Base-by-base conservation (phyloP, 176 grass and related monocot species). In the Leersia perrieri region DNA sequence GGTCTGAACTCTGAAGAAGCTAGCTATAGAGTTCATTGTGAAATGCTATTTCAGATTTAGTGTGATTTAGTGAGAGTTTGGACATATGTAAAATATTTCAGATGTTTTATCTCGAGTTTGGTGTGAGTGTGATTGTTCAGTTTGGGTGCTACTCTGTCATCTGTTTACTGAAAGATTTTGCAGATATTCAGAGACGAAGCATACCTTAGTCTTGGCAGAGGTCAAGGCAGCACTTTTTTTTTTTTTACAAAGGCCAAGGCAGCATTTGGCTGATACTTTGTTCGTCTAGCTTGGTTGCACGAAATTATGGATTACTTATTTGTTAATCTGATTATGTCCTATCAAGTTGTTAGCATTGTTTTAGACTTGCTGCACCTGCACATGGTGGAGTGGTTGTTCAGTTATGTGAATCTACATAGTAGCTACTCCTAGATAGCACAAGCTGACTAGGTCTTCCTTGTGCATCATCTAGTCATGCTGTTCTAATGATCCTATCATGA, bases 321-420 rank as follows among this genome's bases (percentile, higher is more conserved):
- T 79, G 9, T 44, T 58, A 58, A 9, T 25, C 29, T 73, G 28
- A 9, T 20, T 72, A 0, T 45, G 23, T 23, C 33, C 5, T 60
- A 60, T 7, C 6, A 10, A 66, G 13, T 33, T 57, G 11, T 58
- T 25, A 23, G 53, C n/a, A 58, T 58, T 58, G 25, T 58, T 58
- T 7, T 20, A 71, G 39, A 11, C 10, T 33, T 72, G 36, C 33
- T 53, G 30, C 41, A 44, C 11, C 41, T 13, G 0, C 70, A 51
- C 63, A 75, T 81, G 65, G 35, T 74, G 75, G 49, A 88, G 80
- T 74, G 2, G 87, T 74, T 88, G 49, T 65, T 83, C 80, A 58
- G 74, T 88, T 79, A 39, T 72, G 65, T 28, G 33, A 28, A 45
- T 16, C 13, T 10, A 11, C n/a, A 58, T 51, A 20, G 15, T 5